These are phyloP conservation scores for Penicillium sp. DNA, from an alignment of 2,329 filamentous ascomycete species.

Conservation along the genomic window DNA sequence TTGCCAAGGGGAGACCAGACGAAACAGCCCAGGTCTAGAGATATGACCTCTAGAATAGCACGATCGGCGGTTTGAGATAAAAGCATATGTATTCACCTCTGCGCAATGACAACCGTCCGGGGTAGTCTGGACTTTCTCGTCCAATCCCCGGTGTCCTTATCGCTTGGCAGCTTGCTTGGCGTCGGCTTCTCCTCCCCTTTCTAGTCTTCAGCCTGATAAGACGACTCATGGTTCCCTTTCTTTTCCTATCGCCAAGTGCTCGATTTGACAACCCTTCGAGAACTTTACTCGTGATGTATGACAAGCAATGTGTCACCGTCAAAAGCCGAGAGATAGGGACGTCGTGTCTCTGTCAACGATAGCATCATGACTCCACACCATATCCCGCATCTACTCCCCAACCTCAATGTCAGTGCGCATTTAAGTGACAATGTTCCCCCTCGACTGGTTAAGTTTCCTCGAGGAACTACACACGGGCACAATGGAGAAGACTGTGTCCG, in stretches of 20 bases:
- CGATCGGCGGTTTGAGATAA: too few relatives aligned
- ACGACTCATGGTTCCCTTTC: neutral
- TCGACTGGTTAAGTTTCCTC: neutral
- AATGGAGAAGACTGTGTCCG: conserved; percentile 23
- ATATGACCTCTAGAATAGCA: too few relatives aligned
- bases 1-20: too few relatives aligned
- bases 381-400: conserved; percentile 1
- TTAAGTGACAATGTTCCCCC: conserved; percentile 13
- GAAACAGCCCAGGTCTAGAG: too few relatives aligned
- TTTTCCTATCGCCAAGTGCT: neutral
- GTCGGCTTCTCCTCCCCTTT: conserved; percentile 20
- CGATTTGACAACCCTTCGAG: neutral
- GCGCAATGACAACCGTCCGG: too few relatives aligned
- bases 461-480: conserved; percentile 1
- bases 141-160: neutral
- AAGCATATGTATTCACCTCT: too few relatives aligned
- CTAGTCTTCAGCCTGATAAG: conserved; percentile 3
- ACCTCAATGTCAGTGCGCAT: conserved; percentile 9
- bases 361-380: conserved; percentile 6
- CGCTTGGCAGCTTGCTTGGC: conserved; percentile 14
- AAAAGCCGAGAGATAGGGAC: conserved; percentile 3
- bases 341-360: conserved; percentile 6
- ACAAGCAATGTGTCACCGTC: neutral
- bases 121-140: too few relatives aligned
- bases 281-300: neutral